A percentile compares a stretch with the other conserved stretches of the same genome.
These are phyloP conservation scores for Venturia oleaginea DNA, from an alignment of 2,329 filamentous ascomycete species.

Conservation along the genomic window DNA sequence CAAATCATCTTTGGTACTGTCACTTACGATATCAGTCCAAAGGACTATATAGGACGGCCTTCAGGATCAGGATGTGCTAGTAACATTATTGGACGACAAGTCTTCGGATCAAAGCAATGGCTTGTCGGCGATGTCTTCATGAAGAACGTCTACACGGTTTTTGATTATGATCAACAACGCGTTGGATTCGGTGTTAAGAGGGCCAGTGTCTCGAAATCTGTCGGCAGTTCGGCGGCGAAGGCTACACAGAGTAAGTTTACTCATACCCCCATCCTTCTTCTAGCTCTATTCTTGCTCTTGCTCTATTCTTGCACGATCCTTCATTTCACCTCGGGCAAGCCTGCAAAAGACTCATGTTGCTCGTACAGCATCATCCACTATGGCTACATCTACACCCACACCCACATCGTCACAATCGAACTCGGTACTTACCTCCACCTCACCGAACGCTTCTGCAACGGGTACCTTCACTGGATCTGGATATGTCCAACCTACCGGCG, in stretches of 20 bases:
- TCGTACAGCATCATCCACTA: neutral
- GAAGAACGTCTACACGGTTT: conserved; percentile 83
- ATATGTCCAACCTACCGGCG: neutral
- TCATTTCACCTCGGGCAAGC: neutral
- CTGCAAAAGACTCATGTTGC: neutral
- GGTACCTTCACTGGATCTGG: neutral
- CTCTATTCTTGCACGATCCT: neutral
- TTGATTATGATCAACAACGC: conserved; percentile 61
- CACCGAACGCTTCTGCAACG: neutral
- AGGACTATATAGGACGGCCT: conserved; percentile 57
- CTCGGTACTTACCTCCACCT: neutral
- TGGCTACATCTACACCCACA: neutral
- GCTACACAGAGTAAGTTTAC: neutral
- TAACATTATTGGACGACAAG: conserved; percentile 64
- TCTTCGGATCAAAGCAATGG: conserved; percentile 57
- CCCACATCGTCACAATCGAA: neutral
- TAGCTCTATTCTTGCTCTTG: too few species aligned
- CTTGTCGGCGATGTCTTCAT: conserved; percentile 78
- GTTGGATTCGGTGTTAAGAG: conserved; percentile 40
- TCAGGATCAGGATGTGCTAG: conserved; percentile 42
- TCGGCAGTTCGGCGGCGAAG: neutral
- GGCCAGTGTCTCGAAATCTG: neutral
- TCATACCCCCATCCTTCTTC: neutral
- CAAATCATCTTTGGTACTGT: conserved; percentile 60
- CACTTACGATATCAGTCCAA: conserved; percentile 55